phyloP scores from a whole-genome alignment of 495 filamentous ascomycete genomes.

The Bryoglossum gracile region DNA sequence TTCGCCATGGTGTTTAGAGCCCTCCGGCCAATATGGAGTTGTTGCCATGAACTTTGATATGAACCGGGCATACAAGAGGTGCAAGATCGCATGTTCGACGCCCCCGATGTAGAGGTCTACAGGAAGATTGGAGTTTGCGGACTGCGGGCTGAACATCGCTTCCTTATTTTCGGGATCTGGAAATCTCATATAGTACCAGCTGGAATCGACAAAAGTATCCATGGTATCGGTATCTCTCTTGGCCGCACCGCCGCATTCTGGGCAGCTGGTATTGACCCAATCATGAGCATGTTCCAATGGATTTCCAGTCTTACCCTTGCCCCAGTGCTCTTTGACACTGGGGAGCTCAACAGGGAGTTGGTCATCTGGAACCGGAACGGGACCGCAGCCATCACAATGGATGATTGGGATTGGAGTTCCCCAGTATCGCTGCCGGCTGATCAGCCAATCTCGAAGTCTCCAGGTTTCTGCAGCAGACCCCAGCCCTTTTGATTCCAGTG shows the following conservation, averaged over 20 bases:
- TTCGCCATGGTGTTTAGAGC: constrained; percentile 40
- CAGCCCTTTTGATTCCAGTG: constrained; percentile 44
- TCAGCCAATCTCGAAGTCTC: constrained; percentile 79
- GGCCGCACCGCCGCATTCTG: constrained; percentile 60
- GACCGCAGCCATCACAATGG: constrained; percentile 70
- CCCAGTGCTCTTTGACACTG: constrained; percentile 57
- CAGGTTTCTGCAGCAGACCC: constrained; percentile 59
- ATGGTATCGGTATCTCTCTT: constrained; percentile 88
- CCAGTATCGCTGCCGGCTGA: constrained; percentile 87
- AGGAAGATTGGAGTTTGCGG: constrained; percentile 49
- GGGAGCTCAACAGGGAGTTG: constrained; percentile 74
- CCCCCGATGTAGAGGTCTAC: constrained; percentile 85
- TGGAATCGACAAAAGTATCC: constrained; percentile 93
- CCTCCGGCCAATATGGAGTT: constrained; percentile 44
- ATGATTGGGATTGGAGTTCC: constrained; percentile 85
- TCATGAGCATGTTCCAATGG: constrained; percentile 63
- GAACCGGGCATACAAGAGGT: constrained; percentile 87
- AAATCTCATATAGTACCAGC: constrained; percentile 86
- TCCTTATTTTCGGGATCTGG: constrained; percentile 58
- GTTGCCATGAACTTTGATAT: constrained; percentile 77
- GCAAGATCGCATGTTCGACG: constrained; percentile 83
- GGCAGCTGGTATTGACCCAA: constrained; percentile 71
- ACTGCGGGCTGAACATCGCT: constrained; percentile 50
- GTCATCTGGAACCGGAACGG: constrained; percentile 68
- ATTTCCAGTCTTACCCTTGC: constrained; percentile 64